Evolutionary conservation across 495 filamentous ascomycete genomes (phyloP).

Genomic region (Penicillium canescens): DNA sequence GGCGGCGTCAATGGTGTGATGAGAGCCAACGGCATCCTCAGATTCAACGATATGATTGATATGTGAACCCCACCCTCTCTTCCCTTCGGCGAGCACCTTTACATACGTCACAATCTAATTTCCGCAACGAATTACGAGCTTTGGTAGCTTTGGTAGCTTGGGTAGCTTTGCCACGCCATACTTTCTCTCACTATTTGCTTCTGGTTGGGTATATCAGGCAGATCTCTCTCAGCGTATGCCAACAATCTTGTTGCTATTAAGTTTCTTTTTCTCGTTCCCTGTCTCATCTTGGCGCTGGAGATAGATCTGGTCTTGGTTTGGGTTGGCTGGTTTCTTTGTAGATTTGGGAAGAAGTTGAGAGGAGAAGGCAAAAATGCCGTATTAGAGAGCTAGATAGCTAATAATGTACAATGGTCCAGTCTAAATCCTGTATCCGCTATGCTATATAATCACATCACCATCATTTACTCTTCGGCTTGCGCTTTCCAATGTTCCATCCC

Average conservation of each 20-base stretch:
- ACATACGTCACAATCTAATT: slow-evolving; percentile 14
- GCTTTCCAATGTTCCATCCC: slow-evolving; percentile 76
- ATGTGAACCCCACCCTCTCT: slow-evolving; percentile 54
- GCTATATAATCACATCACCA: slow-evolving; percentile 19
- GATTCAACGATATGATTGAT: slow-evolving; percentile 93
- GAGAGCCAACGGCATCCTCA: slow-evolving; percentile 79
- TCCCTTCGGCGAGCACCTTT: slow-evolving; percentile 1
- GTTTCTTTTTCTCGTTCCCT: slow-evolving; percentile 2
- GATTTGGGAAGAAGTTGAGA: slow-evolving; percentile 17
- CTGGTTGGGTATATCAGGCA: background rate
- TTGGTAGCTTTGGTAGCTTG: slow-evolving; percentile 6
- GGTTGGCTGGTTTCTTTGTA: slow-evolving; percentile 16
- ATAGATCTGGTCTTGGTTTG: slow-evolving; percentile 11
- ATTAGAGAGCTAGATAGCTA: slow-evolving; percentile 31
- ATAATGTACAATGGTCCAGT: slow-evolving; percentile 37
- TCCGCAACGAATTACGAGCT: slow-evolving; percentile 23
- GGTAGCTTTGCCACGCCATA: background rate
- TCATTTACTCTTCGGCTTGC: slow-evolving; percentile 49
- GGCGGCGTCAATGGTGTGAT: slow-evolving; percentile 84
- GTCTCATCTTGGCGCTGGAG: slow-evolving; percentile 14
- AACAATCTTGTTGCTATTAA: background rate
- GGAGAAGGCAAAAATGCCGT: slow-evolving; percentile 23
- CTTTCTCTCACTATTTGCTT: slow-evolving; percentile 6
- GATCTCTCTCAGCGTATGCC: background rate
- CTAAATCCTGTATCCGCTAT: slow-evolving; percentile 27